Conservation (phyloP, 2,329 filamentous ascomycete species). For the Aspergillus viridinutans region DNA sequence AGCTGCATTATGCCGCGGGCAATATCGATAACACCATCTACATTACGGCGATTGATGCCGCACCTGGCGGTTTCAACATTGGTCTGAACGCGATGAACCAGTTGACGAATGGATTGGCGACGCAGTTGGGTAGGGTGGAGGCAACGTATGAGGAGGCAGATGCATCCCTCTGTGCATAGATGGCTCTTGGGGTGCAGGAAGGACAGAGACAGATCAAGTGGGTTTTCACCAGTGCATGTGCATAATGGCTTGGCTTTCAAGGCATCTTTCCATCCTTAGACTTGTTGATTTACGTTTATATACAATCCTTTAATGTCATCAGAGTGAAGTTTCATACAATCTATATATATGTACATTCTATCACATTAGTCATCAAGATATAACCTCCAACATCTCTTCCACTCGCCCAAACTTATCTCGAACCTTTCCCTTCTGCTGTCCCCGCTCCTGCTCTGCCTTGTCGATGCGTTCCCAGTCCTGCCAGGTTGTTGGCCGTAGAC, state of each 20-base stretch:
- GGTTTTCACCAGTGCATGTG: background rate
- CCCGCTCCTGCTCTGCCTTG: slow-evolving; percentile 65
- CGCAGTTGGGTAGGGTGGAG: slow-evolving; percentile 39
- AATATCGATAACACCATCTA: slow-evolving; percentile 41
- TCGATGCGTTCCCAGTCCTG: slow-evolving; percentile 84
- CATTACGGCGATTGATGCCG: slow-evolving; percentile 48
- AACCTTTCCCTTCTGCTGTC: slow-evolving; percentile 65
- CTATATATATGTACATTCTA: slow-evolving; percentile 5
- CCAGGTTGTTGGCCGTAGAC: slow-evolving; percentile 69
- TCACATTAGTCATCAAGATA: slow-evolving; percentile 14
- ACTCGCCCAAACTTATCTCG: slow-evolving; percentile 64
- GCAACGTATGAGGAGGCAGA: slow-evolving; percentile 26
- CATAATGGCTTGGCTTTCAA: background rate
- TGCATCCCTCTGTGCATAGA: slow-evolving; percentile 9
- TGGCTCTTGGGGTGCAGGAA: background rate
- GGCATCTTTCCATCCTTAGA: background rate
- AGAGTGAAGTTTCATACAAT: background rate
- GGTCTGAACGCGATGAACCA: slow-evolving; percentile 46
- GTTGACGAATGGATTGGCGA: slow-evolving; percentile 46
- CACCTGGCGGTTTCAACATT: slow-evolving; percentile 47
- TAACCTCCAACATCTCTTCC: slow-evolving; percentile 54
- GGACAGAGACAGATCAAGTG: background rate
- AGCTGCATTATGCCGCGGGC: slow-evolving; percentile 43
- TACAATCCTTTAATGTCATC: background rate
- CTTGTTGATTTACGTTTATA: background rate